Evolutionary conservation across 2,329 filamentous ascomycete genomes (phyloP), one percentile per base, ranked within the genome.

Genomic region (Juglanconis juglandina): DNA sequence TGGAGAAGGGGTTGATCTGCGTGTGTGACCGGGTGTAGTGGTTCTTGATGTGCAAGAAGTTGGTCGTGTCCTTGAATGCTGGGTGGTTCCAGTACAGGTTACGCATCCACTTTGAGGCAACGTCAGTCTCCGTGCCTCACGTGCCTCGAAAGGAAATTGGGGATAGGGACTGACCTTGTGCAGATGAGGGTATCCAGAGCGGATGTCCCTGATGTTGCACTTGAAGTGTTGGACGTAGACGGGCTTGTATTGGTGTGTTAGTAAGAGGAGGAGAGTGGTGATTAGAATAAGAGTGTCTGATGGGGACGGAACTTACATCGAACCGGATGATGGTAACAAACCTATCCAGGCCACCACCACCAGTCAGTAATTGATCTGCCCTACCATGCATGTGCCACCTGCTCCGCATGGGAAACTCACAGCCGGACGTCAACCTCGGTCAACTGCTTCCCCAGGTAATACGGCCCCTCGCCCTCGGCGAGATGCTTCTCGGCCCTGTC

Each of bases 41-140:
- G 73, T 79, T 89, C 84, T 96, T 97, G 79, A 98, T 98, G 77
- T 99, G 95, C 73, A 96, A 85, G 73, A 96, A 96, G 74, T 97
- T 85, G 30, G 93, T 96, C 63, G 92, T 95, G 55, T 90, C 85
- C 64, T 79, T 79, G 77, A 96, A 97, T 2, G 91, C 92, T 0
- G 86, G 80, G 32, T 86, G 73, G 66, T 88, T 88, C 92, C 92
- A 96, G 78, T 96, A 97, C 67, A 96, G 77, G 69, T 88, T 83
- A 58, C 90, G 82, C 76, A 96, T 75, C 92, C 93, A 97, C 49
- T 47, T 4, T 17, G 9, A 30, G 17, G 17, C 44, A 9, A 24
- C 17, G 44, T 47, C 17, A 47, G 44, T 47, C 4, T 17, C 13
- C 44, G 44, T 17, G 14, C 9, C 9, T 5, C n/a, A 7, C 7